phyloP scores from a whole-genome alignment of 495 filamentous ascomycete species.

The Evernia prunastri region DNA sequence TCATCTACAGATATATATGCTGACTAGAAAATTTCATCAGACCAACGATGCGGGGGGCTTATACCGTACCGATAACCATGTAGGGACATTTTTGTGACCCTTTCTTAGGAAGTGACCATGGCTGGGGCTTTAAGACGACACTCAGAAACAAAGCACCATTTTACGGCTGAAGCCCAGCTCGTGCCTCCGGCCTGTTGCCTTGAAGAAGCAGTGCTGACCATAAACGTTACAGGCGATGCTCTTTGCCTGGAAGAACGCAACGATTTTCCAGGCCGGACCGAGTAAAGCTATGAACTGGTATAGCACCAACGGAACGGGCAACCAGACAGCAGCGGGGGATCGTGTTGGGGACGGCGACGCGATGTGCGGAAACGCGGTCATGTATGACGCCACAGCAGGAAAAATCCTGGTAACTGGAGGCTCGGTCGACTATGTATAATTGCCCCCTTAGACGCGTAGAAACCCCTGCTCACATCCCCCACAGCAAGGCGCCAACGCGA shows the following conservation, averaged over 20 bases:
- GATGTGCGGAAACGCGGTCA: slow-evolving; percentile 48
- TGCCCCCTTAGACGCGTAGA: background rate
- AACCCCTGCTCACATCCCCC: background rate
- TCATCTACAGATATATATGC: background rate
- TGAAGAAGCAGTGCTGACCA: background rate
- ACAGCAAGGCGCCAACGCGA: slow-evolving; percentile 31
- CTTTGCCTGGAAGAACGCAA: slow-evolving; percentile 52
- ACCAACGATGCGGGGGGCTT: slow-evolving; percentile 42
- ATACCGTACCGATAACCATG: slow-evolving; percentile 49
- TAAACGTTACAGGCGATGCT: slow-evolving; percentile 40
- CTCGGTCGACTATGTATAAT: slow-evolving; percentile 35
- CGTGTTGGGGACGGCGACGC: slow-evolving; percentile 43
- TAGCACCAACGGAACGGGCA: slow-evolving; percentile 37
- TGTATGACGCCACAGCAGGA: slow-evolving; percentile 51
- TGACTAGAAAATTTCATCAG: background rate
- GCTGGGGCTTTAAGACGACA: background rate
- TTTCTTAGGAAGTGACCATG: background rate
- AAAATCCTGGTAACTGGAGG: slow-evolving; percentile 52
- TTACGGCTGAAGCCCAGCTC: background rate
- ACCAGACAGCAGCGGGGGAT: slow-evolving; percentile 32
- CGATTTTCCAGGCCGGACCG: slow-evolving; percentile 54
- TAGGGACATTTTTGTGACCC: background rate
- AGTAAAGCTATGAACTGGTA: slow-evolving; percentile 55
- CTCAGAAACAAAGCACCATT: background rate
- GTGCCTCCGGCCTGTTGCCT: background rate